A percentile compares a stretch with the other conserved stretches of the same genome.
phyloP scores from a whole-genome alignment of 768 basidiomycete genomes.

The Artomyces pyxidatus region DNA sequence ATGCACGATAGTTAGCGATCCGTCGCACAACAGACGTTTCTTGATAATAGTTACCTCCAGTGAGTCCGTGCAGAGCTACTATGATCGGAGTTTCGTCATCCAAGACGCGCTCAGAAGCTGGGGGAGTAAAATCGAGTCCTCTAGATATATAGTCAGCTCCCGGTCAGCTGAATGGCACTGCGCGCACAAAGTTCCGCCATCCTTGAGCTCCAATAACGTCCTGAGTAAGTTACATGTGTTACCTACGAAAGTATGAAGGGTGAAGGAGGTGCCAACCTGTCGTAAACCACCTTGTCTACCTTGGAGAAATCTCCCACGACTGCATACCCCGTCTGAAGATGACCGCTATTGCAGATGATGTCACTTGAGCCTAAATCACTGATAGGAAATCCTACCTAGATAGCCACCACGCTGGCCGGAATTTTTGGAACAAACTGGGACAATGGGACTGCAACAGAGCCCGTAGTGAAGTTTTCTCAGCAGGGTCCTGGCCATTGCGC shows the following conservation, averaged over 20 bases:
- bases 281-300: constrained; percentile 46
- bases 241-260: no score
- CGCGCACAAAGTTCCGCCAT: constrained; percentile 60
- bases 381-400: constrained; percentile 16
- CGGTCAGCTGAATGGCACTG: neutral
- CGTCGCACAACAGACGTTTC: neutral
- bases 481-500: no score
- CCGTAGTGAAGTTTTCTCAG: constrained; percentile 13
- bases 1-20: neutral
- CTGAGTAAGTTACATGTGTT: no score
- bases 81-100: constrained; percentile 42
- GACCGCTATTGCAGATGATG: constrained; percentile 27
- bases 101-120: constrained; percentile 20
- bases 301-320: constrained; percentile 55
- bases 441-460: constrained; percentile 19
- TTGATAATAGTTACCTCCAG: constrained; percentile 30
- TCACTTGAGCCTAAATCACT: neutral
- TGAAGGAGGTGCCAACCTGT: no score
- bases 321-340: constrained; percentile 55
- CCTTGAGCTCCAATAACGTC: constrained; percentile 39
- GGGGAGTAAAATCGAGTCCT: constrained; percentile 59
- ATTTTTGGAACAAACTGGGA: constrained; percentile 22
- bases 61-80: constrained; percentile 43
- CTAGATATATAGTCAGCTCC: constrained; percentile 24
- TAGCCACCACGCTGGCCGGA: constrained; percentile 25